Evolutionary conservation across 2,329 filamentous ascomycete species (phyloP).

Genomic region (Triangularia verruculosa): DNA sequence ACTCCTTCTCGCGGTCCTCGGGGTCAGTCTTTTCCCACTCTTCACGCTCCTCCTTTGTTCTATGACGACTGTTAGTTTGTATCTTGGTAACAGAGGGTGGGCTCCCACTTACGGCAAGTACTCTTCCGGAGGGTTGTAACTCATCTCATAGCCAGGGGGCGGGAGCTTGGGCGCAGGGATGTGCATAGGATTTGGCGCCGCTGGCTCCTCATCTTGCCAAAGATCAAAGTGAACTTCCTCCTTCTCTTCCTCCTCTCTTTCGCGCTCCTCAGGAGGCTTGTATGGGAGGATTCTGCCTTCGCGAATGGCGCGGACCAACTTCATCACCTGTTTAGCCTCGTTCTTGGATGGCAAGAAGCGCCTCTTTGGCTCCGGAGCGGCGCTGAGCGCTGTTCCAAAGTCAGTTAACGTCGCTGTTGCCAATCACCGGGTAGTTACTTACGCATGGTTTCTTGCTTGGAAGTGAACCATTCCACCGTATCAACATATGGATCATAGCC

Average conservation of each 20-base stretch:
- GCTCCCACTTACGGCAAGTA: conserved; percentile 66
- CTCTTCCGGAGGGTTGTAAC: conserved; percentile 93
- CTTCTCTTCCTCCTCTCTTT: conserved; percentile 69
- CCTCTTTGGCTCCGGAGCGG: conserved; percentile 92
- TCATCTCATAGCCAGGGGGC: conserved; percentile 90
- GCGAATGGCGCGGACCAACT: conserved; percentile 91
- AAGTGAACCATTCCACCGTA: conserved; percentile 90
- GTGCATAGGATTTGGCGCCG: conserved; percentile 86
- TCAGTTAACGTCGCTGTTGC: conserved; percentile 4
- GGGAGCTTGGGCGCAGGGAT: conserved; percentile 90
- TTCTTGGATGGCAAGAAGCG: conserved; percentile 96
- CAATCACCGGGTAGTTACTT: neutral
- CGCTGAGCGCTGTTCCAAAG: conserved; percentile 59
- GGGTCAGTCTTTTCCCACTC: conserved; percentile 83
- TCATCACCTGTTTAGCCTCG: conserved; percentile 94
- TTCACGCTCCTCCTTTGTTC: conserved; percentile 73
- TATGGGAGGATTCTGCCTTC: conserved; percentile 93
- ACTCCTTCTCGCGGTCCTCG: conserved; percentile 88
- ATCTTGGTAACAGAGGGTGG: neutral
- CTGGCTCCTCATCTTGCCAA: conserved; percentile 87
- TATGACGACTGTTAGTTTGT: conserved; percentile 13
- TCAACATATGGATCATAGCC: conserved; percentile 92
- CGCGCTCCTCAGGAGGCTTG: conserved; percentile 64
- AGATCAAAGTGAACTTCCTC: conserved; percentile 78
- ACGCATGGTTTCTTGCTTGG: conserved; percentile 85